Base-by-base conservation (phyloP, 768 basidiomycete species). In the Xerocomus potaroensis region DNA sequence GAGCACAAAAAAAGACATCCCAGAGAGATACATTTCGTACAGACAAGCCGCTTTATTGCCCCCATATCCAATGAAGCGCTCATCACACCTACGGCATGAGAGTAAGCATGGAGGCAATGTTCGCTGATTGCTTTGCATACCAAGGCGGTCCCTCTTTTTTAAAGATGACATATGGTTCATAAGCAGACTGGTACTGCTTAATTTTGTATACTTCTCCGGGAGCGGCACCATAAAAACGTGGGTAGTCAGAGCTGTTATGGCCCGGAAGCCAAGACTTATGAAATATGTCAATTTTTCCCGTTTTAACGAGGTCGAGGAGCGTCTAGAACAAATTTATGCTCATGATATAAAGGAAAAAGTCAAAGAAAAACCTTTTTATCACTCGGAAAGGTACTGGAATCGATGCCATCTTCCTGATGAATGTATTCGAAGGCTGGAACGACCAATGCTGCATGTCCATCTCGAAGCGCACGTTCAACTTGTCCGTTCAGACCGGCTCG, bases 21-120 rank as follows among this genome's bases (percentile, higher is more conserved):
- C 91, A 11, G 88, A 83, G 7, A 94, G 71, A 67, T 90, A 91
- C 80, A 94, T 88, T 63, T 91, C 91, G 61, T 86, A 92, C 30
- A 92, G 73, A 60, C 91, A 93, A 9, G 92, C 91, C 2, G 91
- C 91, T 64, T 94, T 94, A 72, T 94, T 94, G 2, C 83, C 89
- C 4, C 91, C 91, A 62, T 93, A 93, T 2, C 91, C 91, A 37
- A 91, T 76, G 59, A 94, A 94, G 27, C 90, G 79, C 62, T 92
- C 90, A 57, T 93, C 90, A 58, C 91, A 93, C 89, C 89, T 91
- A 29, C 7, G 7, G n/a, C 22, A 49, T 34, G 18, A 41, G 10
- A n/a, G 18, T 14, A 5, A 26, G 18, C 8, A 24, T 29, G 33
- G 30, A 15, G 23, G 8, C 15, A 24, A 2, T 23, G 16, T n/a